Conservation (phyloP, 441 rosid species). For the Geranium incanum region DNA sequence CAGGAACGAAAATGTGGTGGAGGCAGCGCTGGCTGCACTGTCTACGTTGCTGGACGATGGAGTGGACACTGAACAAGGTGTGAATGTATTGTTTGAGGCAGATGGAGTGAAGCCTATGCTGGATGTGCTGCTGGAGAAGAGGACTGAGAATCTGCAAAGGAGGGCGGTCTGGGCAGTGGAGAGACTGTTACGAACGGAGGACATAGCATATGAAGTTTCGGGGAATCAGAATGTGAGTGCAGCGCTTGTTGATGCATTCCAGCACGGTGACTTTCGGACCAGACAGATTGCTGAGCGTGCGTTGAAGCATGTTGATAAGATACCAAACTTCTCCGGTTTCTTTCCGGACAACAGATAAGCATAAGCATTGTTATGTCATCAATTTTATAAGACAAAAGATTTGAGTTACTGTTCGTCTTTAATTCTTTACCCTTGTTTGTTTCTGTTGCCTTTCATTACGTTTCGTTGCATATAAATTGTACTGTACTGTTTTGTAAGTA, state of each 20-base stretch:
- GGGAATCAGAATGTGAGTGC: slow-evolving; percentile 60
- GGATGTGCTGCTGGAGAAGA: slow-evolving; percentile 48
- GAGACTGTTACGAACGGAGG: slow-evolving; percentile 75
- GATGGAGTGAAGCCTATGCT: slow-evolving; percentile 64
- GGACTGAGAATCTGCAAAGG: slow-evolving; percentile 63
- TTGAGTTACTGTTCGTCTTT: not conserved
- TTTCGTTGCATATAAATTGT: not conserved
- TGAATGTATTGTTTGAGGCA: slow-evolving; percentile 45
- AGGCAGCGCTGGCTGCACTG: slow-evolving; percentile 82
- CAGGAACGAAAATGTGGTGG: slow-evolving; percentile 72
- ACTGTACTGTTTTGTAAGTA: not conserved
- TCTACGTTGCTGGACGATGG: slow-evolving; percentile 71
- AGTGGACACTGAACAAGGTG: slow-evolving; percentile 73
- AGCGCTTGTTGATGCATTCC: slow-evolving; percentile 94
- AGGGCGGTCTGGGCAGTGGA: slow-evolving; percentile 84
- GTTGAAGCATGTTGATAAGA: slow-evolving; percentile 74
- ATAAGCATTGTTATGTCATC: no score
- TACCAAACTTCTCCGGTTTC: slow-evolving; percentile 87
- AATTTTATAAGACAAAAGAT: no score
- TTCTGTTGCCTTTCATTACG: not conserved
- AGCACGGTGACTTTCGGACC: slow-evolving; percentile 75
- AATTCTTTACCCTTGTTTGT: not conserved
- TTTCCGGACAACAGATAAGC: slow-evolving; percentile 48
- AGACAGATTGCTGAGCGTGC: slow-evolving; percentile 90
- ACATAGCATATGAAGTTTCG: slow-evolving; percentile 68